These are phyloP conservation scores for Myxozyma vanderwaltii DNA, from an alignment of 805 yeast genomes.

Conservation along the genomic window DNA sequence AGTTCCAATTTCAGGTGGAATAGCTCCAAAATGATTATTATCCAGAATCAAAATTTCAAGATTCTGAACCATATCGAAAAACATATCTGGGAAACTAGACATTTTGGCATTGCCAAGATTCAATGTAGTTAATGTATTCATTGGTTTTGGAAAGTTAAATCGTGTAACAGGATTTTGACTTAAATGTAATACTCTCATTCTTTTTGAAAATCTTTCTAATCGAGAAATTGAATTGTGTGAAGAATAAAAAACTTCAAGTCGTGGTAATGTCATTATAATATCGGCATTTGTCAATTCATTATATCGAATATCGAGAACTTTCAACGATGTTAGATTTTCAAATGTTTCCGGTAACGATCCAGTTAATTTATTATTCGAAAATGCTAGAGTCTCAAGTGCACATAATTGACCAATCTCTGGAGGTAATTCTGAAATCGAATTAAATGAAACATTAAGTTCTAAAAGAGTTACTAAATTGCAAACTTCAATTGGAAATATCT, in stretches of 20 bases:
- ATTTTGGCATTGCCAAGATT: conserved; percentile 82
- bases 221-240: conserved; percentile 57
- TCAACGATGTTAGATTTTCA: conserved; percentile 55
- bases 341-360: conserved; percentile 57
- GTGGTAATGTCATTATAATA: conserved; percentile 36
- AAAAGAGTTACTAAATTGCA: conserved; percentile 59
- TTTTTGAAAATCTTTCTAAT: conserved; percentile 63
- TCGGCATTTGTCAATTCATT: conserved; percentile 55
- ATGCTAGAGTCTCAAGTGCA: conserved; percentile 65
- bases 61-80: conserved; percentile 62
- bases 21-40: conserved; percentile 73
- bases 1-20: conserved; percentile 69
- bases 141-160: conserved; percentile 54
- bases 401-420: conserved; percentile 58
- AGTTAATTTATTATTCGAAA: conserved; percentile 70
- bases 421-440: conserved; percentile 66
- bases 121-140: conserved; percentile 65
- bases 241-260: conserved; percentile 34
- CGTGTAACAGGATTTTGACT: conserved; percentile 84
- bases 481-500: conserved; percentile 58
- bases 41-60: conserved; percentile 75
- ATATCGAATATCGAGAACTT: conserved; percentile 75
- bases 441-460: conserved; percentile 80
- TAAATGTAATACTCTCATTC: conserved; percentile 67
- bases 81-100: conserved; percentile 66